Percentiles rank a stretch among this genome's conserved stretches.
Evolutionary conservation across 495 filamentous ascomycete species (phyloP).

Genomic region (Filosporella fistucella): DNA sequence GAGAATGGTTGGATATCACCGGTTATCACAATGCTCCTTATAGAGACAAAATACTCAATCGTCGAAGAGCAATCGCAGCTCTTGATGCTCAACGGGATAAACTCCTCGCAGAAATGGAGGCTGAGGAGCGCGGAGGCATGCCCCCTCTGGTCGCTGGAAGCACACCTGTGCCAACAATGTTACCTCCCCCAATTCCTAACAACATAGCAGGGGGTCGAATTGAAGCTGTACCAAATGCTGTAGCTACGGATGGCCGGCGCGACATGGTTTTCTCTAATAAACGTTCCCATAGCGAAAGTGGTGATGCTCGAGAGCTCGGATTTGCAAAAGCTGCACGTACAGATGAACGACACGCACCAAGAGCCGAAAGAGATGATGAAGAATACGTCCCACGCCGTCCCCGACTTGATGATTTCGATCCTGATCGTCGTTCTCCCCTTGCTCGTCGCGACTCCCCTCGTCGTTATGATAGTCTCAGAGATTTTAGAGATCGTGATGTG

Average conservation of each 20-base stretch:
- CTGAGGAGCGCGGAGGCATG: conserved; percentile 24
- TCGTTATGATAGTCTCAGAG: conserved; percentile 16
- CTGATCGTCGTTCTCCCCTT: conserved; percentile 10
- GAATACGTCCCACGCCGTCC: conserved; percentile 1
- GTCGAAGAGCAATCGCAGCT: conserved; percentile 35
- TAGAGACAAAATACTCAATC: conserved; percentile 40
- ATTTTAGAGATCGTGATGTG: conserved; percentile 16
- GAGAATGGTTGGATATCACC: conserved; percentile 58
- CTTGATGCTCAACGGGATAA: conserved; percentile 35
- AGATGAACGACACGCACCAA: too few relatives aligned
- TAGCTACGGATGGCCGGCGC: conserved; percentile 1
- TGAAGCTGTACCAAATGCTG: conserved; percentile 8
- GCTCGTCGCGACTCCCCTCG: conserved; percentile 18
- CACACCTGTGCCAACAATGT: conserved; percentile 13
- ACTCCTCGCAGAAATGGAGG: conserved; percentile 33
- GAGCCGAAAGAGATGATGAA: conserved; percentile 10
- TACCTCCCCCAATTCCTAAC: conserved; percentile 14
- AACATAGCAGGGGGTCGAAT: neutral
- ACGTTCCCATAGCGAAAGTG: conserved; percentile 14
- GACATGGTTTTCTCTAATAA: conserved; percentile 15
- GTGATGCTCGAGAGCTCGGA: conserved; percentile 6
- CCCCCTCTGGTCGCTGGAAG: conserved; percentile 10
- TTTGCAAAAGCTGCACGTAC: too few relatives aligned
- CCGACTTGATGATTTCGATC: conserved; percentile 6
- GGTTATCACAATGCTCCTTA: conserved; percentile 48